Base-by-base conservation (phyloP, 2,329 filamentous ascomycete species). In the Clarireedia homoeocarpa region DNA sequence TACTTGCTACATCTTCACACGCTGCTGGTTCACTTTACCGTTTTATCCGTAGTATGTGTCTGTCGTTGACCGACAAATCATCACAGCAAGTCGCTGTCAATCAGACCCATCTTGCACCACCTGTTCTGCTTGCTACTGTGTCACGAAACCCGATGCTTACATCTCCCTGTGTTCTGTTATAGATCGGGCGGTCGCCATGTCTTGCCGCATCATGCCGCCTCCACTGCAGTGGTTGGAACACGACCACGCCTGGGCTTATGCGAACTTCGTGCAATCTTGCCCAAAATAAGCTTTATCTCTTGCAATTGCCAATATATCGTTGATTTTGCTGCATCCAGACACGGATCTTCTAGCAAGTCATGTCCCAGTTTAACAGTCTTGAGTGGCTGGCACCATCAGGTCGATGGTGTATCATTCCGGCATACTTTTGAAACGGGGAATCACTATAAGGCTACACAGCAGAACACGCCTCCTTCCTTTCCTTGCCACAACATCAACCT, bases 111-210 rank as follows among this genome's bases (percentile, higher is more conserved):
- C 40, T 34, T 49, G 36, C 52, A 49, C 45, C 39, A 34, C 52
- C 17, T 49, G 12, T 49, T 40, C 36, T 49, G 45, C 45, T 23
- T 54, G 39, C 34, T 39, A 52, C 26, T 38, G 51, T 53, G 34
- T 39, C 27, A 47, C 51, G 12, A 39, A 20, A n/a, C 24, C 15
- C 30, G n/a, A 42, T 42, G 39, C 39, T 42, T 42, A 42, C 36
- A 34, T 17, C 3, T 54, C 42, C 52, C 14, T 26, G 42, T 20
- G 12, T 24, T 46, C n/a, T 46, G 24, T 42, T 24, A 42, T 46
- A 51, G 48, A 55, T 51, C 53, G 48, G 46, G 46, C 42, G 40
- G 36, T 49, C 44, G 24, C 46, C 36, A 54, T 44, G 51, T 51
- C 39, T 51, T 51, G 23, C 48, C 47, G 48, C 40, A 51, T 44